Conservation (phyloP, 2,329 filamentous ascomycete genomes). For the Aschersonia sp. region DNA sequence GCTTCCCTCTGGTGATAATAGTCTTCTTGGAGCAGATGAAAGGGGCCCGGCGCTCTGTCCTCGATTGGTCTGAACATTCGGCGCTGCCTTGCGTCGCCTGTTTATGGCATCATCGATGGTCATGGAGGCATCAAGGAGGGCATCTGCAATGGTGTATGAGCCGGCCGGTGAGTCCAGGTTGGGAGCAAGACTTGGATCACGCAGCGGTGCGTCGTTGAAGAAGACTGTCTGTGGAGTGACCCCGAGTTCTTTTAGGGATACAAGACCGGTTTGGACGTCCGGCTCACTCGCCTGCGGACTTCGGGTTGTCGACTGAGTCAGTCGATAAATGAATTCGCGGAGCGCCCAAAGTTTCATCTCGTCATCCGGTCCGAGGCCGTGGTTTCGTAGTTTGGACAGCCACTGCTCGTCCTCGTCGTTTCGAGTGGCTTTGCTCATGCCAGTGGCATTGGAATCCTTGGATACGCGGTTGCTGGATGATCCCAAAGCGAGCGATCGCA, state of each 20-base stretch:
- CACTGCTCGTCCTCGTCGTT: slow-evolving; percentile 93
- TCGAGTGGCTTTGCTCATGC: slow-evolving; percentile 50
- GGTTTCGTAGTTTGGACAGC: slow-evolving; percentile 70
- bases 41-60: slow-evolving; percentile 20
- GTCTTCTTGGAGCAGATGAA: slow-evolving; percentile 11
- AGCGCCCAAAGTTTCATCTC: slow-evolving; percentile 80
- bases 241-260: slow-evolving; percentile 60
- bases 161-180: slow-evolving; percentile 18
- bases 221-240: slow-evolving; percentile 82
- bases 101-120: slow-evolving; percentile 59
- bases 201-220: slow-evolving; percentile 63
- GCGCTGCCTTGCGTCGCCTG: slow-evolving; percentile 34
- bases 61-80: slow-evolving; percentile 35
- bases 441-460: slow-evolving; percentile 39
- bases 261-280: slow-evolving; percentile 27
- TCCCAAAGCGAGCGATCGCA: slow-evolving; percentile 50
- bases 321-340: slow-evolving; percentile 81
- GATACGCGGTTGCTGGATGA: slow-evolving; percentile 40
- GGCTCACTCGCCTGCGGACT: slow-evolving; percentile 23
- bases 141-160: slow-evolving; percentile 76
- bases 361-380: slow-evolving; percentile 71
- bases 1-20: slow-evolving; percentile 16
- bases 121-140: slow-evolving; percentile 80
- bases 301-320: slow-evolving; percentile 57
- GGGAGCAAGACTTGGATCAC: slow-evolving; percentile 19